Evolutionary conservation across 495 filamentous ascomycete genomes (phyloP).

Genomic region (Aspergillus baeticus): DNA sequence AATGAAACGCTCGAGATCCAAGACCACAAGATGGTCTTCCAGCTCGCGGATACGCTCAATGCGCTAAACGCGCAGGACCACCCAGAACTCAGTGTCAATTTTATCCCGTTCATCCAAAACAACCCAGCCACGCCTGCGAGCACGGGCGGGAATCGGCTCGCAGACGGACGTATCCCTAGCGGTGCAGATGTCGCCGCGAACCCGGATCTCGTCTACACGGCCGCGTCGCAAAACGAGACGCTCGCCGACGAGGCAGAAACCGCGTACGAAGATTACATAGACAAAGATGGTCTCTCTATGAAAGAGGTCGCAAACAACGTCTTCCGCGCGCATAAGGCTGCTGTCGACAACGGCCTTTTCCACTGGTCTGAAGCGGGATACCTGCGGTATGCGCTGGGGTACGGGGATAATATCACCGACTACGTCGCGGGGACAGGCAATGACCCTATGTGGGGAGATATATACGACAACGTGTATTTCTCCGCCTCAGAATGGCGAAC

Average conservation of each 20-base stretch:
- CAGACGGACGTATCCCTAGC: slow-evolving; percentile 43
- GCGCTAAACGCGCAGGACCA: slow-evolving; percentile 48
- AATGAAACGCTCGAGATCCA: slow-evolving; percentile 56
- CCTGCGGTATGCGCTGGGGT: slow-evolving; percentile 55
- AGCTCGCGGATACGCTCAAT: slow-evolving; percentile 60
- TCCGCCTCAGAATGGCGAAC: slow-evolving; percentile 58
- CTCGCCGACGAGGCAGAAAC: slow-evolving; percentile 37
- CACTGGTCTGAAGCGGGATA: slow-evolving; percentile 64
- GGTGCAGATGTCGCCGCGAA: slow-evolving; percentile 34
- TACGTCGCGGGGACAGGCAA: slow-evolving; percentile 31
- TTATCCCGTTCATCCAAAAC: slow-evolving; percentile 62
- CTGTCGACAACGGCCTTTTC: slow-evolving; percentile 34
- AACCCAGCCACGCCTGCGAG: slow-evolving; percentile 52
- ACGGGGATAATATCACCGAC: slow-evolving; percentile 55
- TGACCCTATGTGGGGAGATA: slow-evolving; percentile 34
- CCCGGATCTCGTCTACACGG: slow-evolving; percentile 28
- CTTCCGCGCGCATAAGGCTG: slow-evolving; percentile 59
- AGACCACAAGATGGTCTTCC: slow-evolving; percentile 63
- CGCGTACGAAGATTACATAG: slow-evolving; percentile 27
- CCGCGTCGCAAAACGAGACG: slow-evolving; percentile 30
- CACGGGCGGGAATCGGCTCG: slow-evolving; percentile 52
- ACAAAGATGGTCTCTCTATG: slow-evolving; percentile 29
- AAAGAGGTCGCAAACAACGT: slow-evolving; percentile 55
- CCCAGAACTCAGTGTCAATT: slow-evolving; percentile 57
- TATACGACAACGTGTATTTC: slow-evolving; percentile 56